phyloP scores from a whole-genome alignment of 1,284 basidiomycete species.

The Puccinia horiana region DNA sequence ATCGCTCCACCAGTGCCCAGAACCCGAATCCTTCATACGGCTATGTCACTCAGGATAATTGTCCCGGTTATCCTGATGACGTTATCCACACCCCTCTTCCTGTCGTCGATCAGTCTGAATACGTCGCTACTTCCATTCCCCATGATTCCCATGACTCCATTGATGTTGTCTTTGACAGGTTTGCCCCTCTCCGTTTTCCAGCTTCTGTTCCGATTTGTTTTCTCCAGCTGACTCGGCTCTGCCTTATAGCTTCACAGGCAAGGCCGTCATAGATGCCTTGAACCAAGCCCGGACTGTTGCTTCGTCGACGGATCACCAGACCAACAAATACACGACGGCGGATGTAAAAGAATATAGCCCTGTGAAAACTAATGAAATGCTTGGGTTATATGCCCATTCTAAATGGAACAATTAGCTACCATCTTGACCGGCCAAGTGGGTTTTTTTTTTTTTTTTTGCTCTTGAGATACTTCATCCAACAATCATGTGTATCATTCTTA shows the following conservation, averaged over 20 bases:
- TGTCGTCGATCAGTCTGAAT: conserved; percentile 64
- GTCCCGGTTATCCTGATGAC: conserved; percentile 73
- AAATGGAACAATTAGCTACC: conserved; percentile 23
- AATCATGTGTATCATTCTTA: background rate
- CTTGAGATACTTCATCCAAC: background rate
- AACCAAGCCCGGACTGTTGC: background rate
- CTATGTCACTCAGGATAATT: conserved; percentile 58
- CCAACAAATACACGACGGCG: conserved; percentile 11
- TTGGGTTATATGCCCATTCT: conserved; percentile 21
- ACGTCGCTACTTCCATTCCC: conserved; percentile 59
- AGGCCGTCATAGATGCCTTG: conserved; percentile 7
- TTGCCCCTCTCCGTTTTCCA: background rate
- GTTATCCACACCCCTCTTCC: conserved; percentile 66
- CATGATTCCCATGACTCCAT: conserved; percentile 17
- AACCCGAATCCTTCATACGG: conserved; percentile 44
- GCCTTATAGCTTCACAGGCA: conserved; percentile 3
- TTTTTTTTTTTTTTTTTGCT: background rate
- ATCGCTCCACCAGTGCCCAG: background rate
- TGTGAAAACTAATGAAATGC: conserved; percentile 10
- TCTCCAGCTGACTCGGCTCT: background rate
- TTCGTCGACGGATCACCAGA: background rate
- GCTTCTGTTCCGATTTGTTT: background rate
- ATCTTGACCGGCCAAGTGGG: background rate
- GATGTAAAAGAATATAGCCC: conserved; percentile 19
- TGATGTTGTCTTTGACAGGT: conserved; percentile 47